Evolutionary conservation across 192 early-diverging fungal genomes (phyloP).

Genomic region (Entrophospora sp.): DNA sequence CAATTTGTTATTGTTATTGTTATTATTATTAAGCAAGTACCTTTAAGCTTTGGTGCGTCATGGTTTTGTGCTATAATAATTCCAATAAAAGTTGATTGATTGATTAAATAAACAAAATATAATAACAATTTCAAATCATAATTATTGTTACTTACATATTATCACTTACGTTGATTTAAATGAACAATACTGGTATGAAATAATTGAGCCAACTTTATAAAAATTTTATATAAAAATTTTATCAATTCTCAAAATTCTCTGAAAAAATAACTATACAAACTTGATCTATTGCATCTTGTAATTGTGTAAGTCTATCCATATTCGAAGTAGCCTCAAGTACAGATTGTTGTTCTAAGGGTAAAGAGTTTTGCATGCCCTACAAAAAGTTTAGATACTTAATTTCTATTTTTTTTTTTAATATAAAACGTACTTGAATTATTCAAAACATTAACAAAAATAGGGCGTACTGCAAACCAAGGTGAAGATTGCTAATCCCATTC

Average conservation of each 20-base stretch:
- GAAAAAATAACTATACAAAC: too few species aligned
- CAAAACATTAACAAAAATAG: too few species aligned
- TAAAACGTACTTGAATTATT: too few species aligned
- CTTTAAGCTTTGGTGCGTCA: conserved; percentile 26
- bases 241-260: conserved; percentile 11
- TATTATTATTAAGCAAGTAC: background rate
- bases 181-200: conserved; percentile 32
- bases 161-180: conserved; percentile 24
- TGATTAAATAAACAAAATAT: background rate
- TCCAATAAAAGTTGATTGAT: too few species aligned
- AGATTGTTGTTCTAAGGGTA: background rate
- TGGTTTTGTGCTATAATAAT: conserved; percentile 24
- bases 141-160: conserved; percentile 19
- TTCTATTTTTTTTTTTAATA: too few species aligned
- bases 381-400: too few species aligned
- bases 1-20: background rate
- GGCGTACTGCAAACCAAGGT: too few species aligned
- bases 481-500: too few species aligned
- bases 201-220: conserved; percentile 27
- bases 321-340: background rate
- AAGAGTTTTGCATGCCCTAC: background rate
- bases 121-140: background rate
- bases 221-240: background rate
- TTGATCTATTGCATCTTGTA: conserved; percentile 37
- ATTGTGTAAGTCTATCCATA: conserved; percentile 37